These are phyloP conservation scores for Clitoria ternatea DNA, from an alignment of 306 rosid genomes.

Conservation along the genomic window DNA sequence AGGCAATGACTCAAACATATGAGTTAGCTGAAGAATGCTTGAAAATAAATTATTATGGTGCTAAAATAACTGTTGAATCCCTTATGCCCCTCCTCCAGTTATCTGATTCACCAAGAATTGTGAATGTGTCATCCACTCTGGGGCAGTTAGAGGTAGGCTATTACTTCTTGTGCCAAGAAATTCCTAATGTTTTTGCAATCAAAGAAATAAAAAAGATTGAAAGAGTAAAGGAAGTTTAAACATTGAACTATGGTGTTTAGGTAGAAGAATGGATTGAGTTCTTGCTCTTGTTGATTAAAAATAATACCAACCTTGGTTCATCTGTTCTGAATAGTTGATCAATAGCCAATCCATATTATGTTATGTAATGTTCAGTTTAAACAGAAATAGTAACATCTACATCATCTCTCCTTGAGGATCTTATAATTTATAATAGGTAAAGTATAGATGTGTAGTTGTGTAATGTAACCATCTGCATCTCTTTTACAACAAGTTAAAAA, in stretches of 20 bases:
- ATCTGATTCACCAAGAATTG: slow-evolving; percentile 39
- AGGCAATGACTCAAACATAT: slow-evolving; percentile 16
- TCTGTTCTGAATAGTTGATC: neutral
- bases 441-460: neutral
- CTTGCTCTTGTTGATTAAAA: neutral
- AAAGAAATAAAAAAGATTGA: neutral
- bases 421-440: neutral
- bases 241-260: neutral
- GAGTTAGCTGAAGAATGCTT: slow-evolving; percentile 48
- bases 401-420: neutral
- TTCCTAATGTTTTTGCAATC: neutral
- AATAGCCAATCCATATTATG: neutral
- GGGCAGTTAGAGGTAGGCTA: slow-evolving; percentile 35
- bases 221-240: neutral
- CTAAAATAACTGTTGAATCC: slow-evolving; percentile 23
- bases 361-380: neutral
- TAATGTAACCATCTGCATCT: neutral
- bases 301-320: neutral
- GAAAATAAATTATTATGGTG: slow-evolving; percentile 30
- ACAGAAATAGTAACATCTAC: neutral
- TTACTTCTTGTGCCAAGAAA: neutral
- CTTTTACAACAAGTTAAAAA: neutral
- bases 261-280: neutral
- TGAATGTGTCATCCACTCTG: slow-evolving; percentile 34
- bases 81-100: slow-evolving; percentile 31